Percentiles rank a stretch among this genome's conserved stretches.
phyloP scores from a whole-genome alignment of 2,329 filamentous ascomycete species.

The Thelonectria discophora region DNA sequence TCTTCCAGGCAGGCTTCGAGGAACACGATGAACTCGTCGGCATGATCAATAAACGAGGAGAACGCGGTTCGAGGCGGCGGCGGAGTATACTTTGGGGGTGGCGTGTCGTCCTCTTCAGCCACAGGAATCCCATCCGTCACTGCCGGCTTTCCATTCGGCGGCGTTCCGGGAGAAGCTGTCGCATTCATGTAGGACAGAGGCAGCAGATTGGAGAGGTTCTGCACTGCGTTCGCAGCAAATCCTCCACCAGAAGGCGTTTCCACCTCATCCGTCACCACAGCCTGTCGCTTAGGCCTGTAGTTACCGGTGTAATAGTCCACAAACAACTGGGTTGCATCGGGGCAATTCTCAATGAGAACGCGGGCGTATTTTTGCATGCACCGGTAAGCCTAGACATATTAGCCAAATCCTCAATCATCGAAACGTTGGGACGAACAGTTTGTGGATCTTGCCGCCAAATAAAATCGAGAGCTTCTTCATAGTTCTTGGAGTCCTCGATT shows the following conservation, averaged over 20 bases:
- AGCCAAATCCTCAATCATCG: slow-evolving; percentile 34
- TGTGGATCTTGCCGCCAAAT: slow-evolving; percentile 88
- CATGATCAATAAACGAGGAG: slow-evolving; percentile 94
- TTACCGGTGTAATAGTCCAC: slow-evolving; percentile 93
- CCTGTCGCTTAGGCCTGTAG: slow-evolving; percentile 77
- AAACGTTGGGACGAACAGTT: slow-evolving; percentile 66
- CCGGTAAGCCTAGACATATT: slow-evolving; percentile 72
- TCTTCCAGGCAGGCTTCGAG: slow-evolving; percentile 86
- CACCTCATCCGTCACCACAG: slow-evolving; percentile 46
- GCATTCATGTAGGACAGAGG: slow-evolving; percentile 86
- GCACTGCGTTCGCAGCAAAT: slow-evolving; percentile 77
- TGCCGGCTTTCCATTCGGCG: slow-evolving; percentile 60
- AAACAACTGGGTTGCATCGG: slow-evolving; percentile 86
- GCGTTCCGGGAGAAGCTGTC: slow-evolving; percentile 62
- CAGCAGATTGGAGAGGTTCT: slow-evolving; percentile 84
- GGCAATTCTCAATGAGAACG: slow-evolving; percentile 87
- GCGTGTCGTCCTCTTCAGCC: slow-evolving; percentile 57
- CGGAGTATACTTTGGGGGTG: slow-evolving; percentile 71
- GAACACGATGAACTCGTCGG: slow-evolving; percentile 90
- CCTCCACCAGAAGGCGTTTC: slow-evolving; percentile 53
- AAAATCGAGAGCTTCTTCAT: slow-evolving; percentile 87
- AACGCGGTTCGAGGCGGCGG: slow-evolving; percentile 91
- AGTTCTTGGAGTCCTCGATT: slow-evolving; percentile 93
- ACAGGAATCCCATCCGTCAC: slow-evolving; percentile 61
- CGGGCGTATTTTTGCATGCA: slow-evolving; percentile 96